Evolutionary conservation across 306 rosid genomes (phyloP).

Genomic region (Sicyos baderoa): DNA sequence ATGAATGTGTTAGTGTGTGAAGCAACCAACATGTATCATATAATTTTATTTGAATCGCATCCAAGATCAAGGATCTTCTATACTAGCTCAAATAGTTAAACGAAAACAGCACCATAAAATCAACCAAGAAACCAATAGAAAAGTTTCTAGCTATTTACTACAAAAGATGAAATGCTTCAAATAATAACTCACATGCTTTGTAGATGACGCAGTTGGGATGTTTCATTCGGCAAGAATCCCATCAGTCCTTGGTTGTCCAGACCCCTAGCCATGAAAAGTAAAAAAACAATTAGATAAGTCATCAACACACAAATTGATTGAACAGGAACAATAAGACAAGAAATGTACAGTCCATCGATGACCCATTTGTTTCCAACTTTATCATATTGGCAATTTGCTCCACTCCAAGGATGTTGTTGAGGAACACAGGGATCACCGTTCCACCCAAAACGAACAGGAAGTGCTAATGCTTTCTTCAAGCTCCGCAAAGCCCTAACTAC

Average conservation of each 20-base stretch:
- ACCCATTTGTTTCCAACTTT: constrained; percentile 59
- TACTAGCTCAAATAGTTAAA: background rate
- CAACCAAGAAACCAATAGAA: background rate
- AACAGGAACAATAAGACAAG: constrained; percentile 24
- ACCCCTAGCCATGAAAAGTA: constrained; percentile 53
- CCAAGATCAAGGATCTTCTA: background rate
- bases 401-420: constrained; percentile 94
- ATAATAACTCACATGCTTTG: constrained; percentile 62
- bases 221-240: constrained; percentile 69
- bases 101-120: background rate
- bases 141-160: background rate
- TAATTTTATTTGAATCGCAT: background rate
- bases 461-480: constrained; percentile 70
- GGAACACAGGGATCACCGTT: constrained; percentile 99
- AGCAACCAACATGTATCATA: background rate
- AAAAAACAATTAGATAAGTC: background rate
- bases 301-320: background rate
- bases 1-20: constrained; percentile 20
- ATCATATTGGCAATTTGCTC: constrained; percentile 75
- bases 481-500: constrained; percentile 71
- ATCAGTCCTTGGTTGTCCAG: constrained; percentile 88
- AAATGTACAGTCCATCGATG: constrained; percentile 82
- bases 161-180: constrained; percentile 6
- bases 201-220: constrained; percentile 62
- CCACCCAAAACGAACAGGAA: constrained; percentile 92